Conservation (phyloP, 2,329 filamentous ascomycete species). For the Cladophialophora exuberans region DNA sequence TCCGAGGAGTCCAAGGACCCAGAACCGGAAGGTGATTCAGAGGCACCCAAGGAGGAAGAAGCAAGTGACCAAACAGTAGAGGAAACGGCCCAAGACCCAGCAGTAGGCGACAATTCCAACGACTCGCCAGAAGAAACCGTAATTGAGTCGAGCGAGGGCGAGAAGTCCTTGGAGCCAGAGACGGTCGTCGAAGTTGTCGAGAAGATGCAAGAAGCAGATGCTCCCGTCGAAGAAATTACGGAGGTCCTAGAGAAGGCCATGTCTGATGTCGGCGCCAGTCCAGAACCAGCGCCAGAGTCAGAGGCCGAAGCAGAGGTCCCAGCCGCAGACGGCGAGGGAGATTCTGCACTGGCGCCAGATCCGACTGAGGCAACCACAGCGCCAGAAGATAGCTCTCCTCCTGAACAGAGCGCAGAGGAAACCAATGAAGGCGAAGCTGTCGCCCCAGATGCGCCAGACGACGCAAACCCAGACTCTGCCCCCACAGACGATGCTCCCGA, state of each 20-base stretch:
- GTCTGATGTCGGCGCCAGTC: slow-evolving; percentile 32
- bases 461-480: slow-evolving; percentile 3
- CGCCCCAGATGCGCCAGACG: slow-evolving; percentile 18
- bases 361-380: neutral
- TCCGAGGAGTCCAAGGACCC: too few species aligned
- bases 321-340: neutral
- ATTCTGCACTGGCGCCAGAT: too few species aligned
- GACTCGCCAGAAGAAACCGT: slow-evolving; percentile 8
- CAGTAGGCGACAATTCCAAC: slow-evolving; percentile 4
- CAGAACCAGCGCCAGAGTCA: slow-evolving; percentile 25
- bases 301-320: slow-evolving; percentile 23
- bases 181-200: slow-evolving; percentile 27
- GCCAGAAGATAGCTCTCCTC: slow-evolving; percentile 5
- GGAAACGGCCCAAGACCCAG: neutral
- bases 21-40: too few species aligned
- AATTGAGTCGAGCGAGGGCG: slow-evolving; percentile 10
- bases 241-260: slow-evolving; percentile 30
- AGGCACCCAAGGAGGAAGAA: slow-evolving; percentile 2
- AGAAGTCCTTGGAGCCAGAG: slow-evolving; percentile 21
- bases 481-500: too few species aligned
- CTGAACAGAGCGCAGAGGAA: slow-evolving; percentile 2
- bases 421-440: slow-evolving; percentile 3
- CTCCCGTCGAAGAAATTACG: slow-evolving; percentile 21
- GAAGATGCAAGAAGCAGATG: slow-evolving; percentile 28
- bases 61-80: slow-evolving; percentile 1